A percentile compares a stretch with the other conserved stretches of the same genome.
These are phyloP conservation scores for Aspergillus sp. DNA, from an alignment of 2,329 filamentous ascomycete species.

Conservation along the genomic window DNA sequence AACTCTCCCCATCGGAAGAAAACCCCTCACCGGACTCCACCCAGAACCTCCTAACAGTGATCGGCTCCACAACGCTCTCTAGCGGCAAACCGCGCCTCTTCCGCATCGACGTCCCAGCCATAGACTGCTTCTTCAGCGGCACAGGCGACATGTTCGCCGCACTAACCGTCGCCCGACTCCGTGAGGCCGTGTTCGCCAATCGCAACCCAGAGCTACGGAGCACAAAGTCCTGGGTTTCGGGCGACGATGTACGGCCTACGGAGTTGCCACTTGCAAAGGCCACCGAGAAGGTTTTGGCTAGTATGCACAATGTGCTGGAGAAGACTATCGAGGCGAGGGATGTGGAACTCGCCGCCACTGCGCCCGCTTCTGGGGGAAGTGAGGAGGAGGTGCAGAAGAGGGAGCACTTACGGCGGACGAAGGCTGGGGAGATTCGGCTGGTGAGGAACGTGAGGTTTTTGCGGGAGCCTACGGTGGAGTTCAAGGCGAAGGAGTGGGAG, in stretches of 20 bases:
- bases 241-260: slow-evolving; percentile 65
- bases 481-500: slow-evolving; percentile 54
- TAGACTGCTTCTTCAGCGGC: slow-evolving; percentile 93
- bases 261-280: slow-evolving; percentile 82
- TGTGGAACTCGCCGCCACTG: slow-evolving; percentile 55
- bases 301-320: slow-evolving; percentile 83
- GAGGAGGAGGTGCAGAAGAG: slow-evolving; percentile 54
- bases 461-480: slow-evolving; percentile 63
- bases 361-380: slow-evolving; percentile 25
- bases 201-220: slow-evolving; percentile 49
- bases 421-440: slow-evolving; percentile 84
- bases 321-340: slow-evolving; percentile 67
- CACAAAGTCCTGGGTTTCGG: slow-evolving; percentile 70
- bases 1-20: slow-evolving; percentile 46
- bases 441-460: slow-evolving; percentile 72
- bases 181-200: slow-evolving; percentile 67
- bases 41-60: slow-evolving; percentile 61
- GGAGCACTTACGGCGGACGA: slow-evolving; percentile 68
- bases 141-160: slow-evolving; percentile 99
- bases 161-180: slow-evolving; percentile 80
- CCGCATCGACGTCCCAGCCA: slow-evolving; percentile 78
- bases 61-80: slow-evolving; percentile 71
- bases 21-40: slow-evolving; percentile 27
- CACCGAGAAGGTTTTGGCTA: slow-evolving; percentile 81
- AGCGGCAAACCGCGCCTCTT: slow-evolving; percentile 75